Conservation (phyloP, 179 eudicot species). For the Vitellaria paradoxa region DNA sequence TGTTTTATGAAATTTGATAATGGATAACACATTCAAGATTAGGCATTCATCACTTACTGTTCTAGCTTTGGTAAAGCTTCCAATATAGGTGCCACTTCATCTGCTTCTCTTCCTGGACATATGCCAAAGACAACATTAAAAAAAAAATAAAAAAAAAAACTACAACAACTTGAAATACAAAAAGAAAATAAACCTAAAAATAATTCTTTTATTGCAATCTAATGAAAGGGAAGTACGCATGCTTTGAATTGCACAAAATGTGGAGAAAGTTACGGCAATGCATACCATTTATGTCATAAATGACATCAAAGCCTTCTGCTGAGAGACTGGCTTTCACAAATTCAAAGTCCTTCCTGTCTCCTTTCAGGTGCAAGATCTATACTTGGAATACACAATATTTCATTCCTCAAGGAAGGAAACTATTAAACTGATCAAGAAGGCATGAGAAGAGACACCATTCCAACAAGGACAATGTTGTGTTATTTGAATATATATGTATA, state of each 20-base stretch:
- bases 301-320: slow-evolving; percentile 92
- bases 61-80: slow-evolving; percentile 91
- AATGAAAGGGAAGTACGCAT: slow-evolving; percentile 6
- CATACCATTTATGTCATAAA: slow-evolving; percentile 88
- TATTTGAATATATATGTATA: background rate
- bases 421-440: background rate
- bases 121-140: background rate
- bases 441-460: background rate
- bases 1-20: background rate
- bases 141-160: background rate
- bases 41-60: slow-evolving; percentile 55
- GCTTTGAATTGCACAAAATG: background rate
- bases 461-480: background rate
- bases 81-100: slow-evolving; percentile 83
- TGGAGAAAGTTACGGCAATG: background rate
- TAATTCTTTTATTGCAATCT: background rate
- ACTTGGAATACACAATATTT: slow-evolving; percentile 6
- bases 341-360: slow-evolving; percentile 83
- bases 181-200: background rate
- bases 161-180: background rate
- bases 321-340: slow-evolving; percentile 75
- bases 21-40: background rate
- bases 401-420: background rate
- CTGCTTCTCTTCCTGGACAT: slow-evolving; percentile 84
- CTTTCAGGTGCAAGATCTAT: slow-evolving; percentile 90